A percentile compares a stretch with the other conserved stretches of the same genome.
phyloP scores from a whole-genome alignment of 2,329 filamentous ascomycete species.

The Sporothrix luriei region DNA sequence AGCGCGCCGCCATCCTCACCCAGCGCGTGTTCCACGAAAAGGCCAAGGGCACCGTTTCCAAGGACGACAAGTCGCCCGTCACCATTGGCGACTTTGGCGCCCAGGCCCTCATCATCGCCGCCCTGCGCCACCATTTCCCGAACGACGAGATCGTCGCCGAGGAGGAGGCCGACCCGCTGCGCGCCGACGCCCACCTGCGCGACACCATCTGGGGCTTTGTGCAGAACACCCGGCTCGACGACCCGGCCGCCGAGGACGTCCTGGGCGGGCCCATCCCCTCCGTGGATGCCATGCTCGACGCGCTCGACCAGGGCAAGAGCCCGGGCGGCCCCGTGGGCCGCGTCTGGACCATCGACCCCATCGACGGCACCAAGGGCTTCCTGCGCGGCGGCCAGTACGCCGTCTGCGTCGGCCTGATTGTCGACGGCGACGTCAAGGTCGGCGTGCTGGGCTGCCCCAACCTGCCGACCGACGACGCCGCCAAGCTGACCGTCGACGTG shows the following conservation, averaged over 20 bases:
- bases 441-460: constrained; percentile 96
- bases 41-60: constrained; percentile 90
- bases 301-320: constrained; percentile 70
- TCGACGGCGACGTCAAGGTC: constrained; percentile 90
- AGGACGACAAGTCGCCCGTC: constrained; percentile 94
- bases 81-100: constrained; percentile 98
- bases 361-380: constrained; percentile 98
- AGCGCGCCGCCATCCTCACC: constrained; percentile 66
- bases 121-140: constrained; percentile 87
- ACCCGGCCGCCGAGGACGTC: constrained; percentile 59
- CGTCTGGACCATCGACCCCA: constrained; percentile 96
- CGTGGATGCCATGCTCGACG: constrained; percentile 59
- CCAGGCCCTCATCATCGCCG: constrained; percentile 91
- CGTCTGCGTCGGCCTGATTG: constrained; percentile 87
- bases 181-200: constrained; percentile 68
- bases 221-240: constrained; percentile 62
- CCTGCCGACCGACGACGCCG: constrained; percentile 81
- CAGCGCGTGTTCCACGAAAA: constrained; percentile 70
- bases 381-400: constrained; percentile 95
- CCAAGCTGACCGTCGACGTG: constrained; percentile 69
- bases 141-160: constrained; percentile 90
- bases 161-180: constrained; percentile 83
- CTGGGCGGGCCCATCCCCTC: constrained; percentile 65
- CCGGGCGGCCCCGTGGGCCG: constrained; percentile 72
- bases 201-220: constrained; percentile 85